Evolutionary conservation across 768 basidiomycete genomes (phyloP).

Genomic region (Lactarius deliciosus): DNA sequence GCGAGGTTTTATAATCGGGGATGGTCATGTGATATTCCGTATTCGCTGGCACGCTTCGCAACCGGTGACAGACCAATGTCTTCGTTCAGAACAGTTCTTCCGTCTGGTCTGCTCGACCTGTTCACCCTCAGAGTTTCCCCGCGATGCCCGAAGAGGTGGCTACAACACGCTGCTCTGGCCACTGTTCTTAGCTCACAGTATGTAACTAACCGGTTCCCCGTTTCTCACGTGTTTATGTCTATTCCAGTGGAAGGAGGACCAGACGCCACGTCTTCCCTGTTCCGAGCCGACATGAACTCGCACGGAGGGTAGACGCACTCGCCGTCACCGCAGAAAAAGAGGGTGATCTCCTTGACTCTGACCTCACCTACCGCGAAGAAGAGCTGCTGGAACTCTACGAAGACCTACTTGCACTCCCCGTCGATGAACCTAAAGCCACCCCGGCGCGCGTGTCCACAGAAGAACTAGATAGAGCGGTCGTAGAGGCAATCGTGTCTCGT

Average conservation of each 20-base stretch:
- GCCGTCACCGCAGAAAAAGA: constrained; percentile 2
- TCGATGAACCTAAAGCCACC: constrained; percentile 18
- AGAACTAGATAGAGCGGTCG: constrained; percentile 27
- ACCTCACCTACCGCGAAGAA: constrained; percentile 36
- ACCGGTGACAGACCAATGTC: background rate
- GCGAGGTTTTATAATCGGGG: background rate
- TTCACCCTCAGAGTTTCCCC: background rate
- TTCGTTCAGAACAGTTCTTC: background rate
- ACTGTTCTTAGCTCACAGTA: background rate
- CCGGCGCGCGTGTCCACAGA: constrained; percentile 16
- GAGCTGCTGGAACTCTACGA: constrained; percentile 44
- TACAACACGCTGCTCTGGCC: constrained; percentile 8
- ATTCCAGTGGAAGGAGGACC: background rate
- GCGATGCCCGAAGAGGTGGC: background rate
- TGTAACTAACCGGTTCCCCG: background rate
- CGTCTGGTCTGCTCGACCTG: background rate
- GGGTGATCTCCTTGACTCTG: background rate
- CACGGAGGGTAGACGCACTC: constrained; percentile 26
- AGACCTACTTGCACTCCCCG: constrained; percentile 39
- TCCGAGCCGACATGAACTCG: constrained; percentile 13
- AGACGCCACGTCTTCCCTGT: background rate
- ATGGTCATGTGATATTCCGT: constrained; percentile 1
- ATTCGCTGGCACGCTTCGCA: background rate
- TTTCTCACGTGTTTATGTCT: background rate
- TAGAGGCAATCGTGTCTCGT: constrained; percentile 38